These are phyloP conservation scores for Paraurostyla sp. DNA, from an alignment of 73 alveolate species.

Conservation along the genomic window DNA sequence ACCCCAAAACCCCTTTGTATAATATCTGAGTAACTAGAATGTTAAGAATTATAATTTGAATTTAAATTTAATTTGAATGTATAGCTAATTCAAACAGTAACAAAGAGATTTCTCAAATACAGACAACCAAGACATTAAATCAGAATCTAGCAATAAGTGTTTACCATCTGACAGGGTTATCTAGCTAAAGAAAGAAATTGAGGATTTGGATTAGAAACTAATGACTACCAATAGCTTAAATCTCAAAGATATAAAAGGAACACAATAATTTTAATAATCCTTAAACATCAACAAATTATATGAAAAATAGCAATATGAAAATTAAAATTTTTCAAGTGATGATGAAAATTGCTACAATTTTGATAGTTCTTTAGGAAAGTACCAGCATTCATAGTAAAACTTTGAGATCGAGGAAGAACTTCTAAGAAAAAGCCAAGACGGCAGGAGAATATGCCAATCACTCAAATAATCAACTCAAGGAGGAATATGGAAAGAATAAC, in stretches of 20 bases:
- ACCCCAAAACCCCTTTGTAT: constrained; percentile 54
- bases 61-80: constrained; percentile 2
- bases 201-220: constrained; percentile 40
- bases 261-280: background rate
- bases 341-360: background rate
- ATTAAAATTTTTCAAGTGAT: background rate
- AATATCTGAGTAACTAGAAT: background rate
- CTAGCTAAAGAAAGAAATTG: constrained; percentile 46
- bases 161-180: constrained; percentile 48
- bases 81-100: background rate
- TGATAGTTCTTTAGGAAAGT: background rate
- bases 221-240: constrained; percentile 43
- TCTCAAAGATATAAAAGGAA: background rate
- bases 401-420: background rate
- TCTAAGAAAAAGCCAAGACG: background rate
- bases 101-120: background rate
- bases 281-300: background rate
- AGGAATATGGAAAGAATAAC: no score
- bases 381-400: background rate
- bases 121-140: background rate
- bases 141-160: background rate
- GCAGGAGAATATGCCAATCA: background rate
- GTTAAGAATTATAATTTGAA: background rate
- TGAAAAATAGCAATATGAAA: background rate
- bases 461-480: background rate